Evolutionary conservation across 148 eudicot genomes (phyloP).

Genomic region (Vaccinium corymbosum): DNA sequence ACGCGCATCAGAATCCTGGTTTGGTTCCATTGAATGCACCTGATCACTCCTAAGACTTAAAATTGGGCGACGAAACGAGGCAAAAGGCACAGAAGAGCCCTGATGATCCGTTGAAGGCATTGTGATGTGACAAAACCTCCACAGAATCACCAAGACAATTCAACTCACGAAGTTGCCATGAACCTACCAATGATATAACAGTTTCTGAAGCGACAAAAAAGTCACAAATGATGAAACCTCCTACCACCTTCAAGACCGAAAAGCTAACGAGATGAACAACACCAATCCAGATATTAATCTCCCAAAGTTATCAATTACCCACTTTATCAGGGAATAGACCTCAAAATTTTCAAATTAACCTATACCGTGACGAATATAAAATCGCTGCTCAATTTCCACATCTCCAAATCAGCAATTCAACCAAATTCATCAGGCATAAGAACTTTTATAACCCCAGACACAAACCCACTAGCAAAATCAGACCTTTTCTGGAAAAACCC

Average conservation of each 20-base stretch:
- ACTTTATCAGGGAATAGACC: background rate
- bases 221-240: background rate
- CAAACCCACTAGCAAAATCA: background rate
- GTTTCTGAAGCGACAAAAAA: background rate
- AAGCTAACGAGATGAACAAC: background rate
- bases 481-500: background rate
- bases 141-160: conserved; percentile 25
- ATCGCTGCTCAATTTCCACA: background rate
- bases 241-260: background rate
- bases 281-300: background rate
- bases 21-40: conserved; percentile 40
- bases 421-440: background rate
- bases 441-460: background rate
- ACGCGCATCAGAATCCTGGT: conserved; percentile 26
- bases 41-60: conserved; percentile 37
- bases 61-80: conserved; percentile 47
- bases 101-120: conserved; percentile 49
- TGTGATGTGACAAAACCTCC: conserved; percentile 19
- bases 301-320: background rate
- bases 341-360: background rate
- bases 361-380: background rate
- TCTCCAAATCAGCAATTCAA: background rate
- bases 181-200: background rate
- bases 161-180: conserved; percentile 16
- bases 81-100: conserved; percentile 37